phyloP scores from a whole-genome alignment of 2,329 filamentous ascomycete species.

The Fusarium phyllophilum region DNA sequence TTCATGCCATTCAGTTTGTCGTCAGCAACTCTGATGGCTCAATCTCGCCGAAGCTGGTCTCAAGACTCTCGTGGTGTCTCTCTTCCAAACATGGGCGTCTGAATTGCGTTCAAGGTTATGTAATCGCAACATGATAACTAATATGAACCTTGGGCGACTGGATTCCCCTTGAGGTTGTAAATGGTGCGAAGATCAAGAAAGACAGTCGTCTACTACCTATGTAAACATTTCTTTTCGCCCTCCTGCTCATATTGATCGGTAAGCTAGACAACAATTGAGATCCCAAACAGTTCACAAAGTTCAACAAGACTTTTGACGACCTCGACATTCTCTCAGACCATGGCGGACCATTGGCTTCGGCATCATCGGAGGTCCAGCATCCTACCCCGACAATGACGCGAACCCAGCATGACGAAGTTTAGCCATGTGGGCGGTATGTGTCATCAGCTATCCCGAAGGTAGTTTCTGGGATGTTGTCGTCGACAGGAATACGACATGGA shows the following conservation, averaged over 20 bases:
- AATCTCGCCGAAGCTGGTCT: conserved; percentile 5
- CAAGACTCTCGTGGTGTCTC: conserved; percentile 1
- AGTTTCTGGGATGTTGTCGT: conserved; percentile 8
- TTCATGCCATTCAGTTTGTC: conserved; percentile 15
- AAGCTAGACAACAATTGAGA: too few relatives aligned
- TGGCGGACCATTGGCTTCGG: conserved; percentile 53
- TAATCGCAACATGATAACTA: conserved; percentile 29
- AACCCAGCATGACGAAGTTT: conserved; percentile 61
- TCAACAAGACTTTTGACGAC: conserved; percentile 47
- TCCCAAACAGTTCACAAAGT: conserved; percentile 16
- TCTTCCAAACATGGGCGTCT: too few relatives aligned
- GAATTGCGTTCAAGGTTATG: background rate
- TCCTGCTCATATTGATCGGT: too few relatives aligned
- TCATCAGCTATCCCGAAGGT: conserved; percentile 42
- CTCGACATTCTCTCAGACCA: conserved; percentile 52
- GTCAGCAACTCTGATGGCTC: too few relatives aligned
- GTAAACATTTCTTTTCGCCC: background rate
- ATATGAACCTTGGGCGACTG: conserved; percentile 25
- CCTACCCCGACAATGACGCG: conserved; percentile 53
- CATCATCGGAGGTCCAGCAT: conserved; percentile 46
- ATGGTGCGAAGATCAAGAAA: conserved; percentile 8
- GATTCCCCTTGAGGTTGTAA: conserved; percentile 19
- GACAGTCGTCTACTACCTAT: conserved; percentile 28
- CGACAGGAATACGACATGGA: conserved; percentile 18
- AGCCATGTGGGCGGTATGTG: conserved; percentile 50